A percentile compares a stretch with the other conserved stretches of the same genome.
Evolutionary conservation across 495 filamentous ascomycete genomes (phyloP).

Genomic region (Aspergillus biplanus): DNA sequence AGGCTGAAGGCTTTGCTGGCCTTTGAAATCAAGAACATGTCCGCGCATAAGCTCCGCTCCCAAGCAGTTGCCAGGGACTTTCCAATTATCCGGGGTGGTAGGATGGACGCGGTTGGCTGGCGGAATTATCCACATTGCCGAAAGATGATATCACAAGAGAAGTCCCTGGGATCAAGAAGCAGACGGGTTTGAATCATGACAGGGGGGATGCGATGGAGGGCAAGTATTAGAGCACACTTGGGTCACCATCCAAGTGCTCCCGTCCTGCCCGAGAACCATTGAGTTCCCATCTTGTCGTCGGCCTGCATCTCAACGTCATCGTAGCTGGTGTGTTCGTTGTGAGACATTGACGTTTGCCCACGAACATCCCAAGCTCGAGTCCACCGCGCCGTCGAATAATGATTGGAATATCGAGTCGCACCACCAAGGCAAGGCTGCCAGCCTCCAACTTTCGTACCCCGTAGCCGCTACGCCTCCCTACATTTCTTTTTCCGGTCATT

Average conservation of each 20-base stretch:
- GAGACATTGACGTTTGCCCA: not conserved
- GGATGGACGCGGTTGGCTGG: not conserved
- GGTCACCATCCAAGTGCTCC: no score
- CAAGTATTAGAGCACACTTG: no score
- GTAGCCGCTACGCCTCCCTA: not conserved
- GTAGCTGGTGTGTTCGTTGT: not conserved
- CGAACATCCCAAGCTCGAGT: not conserved
- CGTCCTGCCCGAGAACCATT: no score
- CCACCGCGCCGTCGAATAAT: not conserved
- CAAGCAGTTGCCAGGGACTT: not conserved
- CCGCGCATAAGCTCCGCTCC: not conserved
- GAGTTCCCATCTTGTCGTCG: not conserved
- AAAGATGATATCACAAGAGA: constrained; percentile 1
- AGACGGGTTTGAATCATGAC: not conserved
- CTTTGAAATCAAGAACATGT: no score
- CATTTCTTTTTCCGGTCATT: not conserved
- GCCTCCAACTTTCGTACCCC: not conserved
- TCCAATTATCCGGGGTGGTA: not conserved
- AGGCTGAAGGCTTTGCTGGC: not conserved
- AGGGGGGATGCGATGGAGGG: no score
- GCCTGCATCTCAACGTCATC: constrained; percentile 4
- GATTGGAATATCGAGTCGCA: not conserved
- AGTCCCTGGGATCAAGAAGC: not conserved
- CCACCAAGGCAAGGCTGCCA: not conserved
- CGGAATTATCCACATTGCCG: not conserved